Base-by-base conservation (phyloP, 78 protist species). In the Mantamonas sphyraenae region DNA sequence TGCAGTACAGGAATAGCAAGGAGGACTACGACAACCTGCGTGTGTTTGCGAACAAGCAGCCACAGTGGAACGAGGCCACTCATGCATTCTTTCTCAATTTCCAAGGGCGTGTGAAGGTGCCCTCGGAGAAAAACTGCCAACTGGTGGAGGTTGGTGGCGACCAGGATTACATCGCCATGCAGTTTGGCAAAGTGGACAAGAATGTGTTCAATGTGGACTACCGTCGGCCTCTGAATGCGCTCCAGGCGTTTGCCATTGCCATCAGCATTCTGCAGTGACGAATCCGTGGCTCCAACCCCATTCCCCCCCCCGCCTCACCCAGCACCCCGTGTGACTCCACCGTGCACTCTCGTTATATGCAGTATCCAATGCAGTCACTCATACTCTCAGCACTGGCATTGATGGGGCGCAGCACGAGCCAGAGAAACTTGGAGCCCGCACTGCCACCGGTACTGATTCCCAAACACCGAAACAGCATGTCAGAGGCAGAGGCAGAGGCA, bases 91-190 rank as follows among this genome's bases (percentile, higher is more conserved):
- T 83, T 31, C 81, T 88, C 64, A 82, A 88, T 73, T 84, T 84
- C 57, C 14, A 60, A 28, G 87, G 90, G 19, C 71, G 93, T 8
- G 93, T 89, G 34, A 81, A 83, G 45, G n/a, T n/a, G n/a, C n/a
- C n/a, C 57, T 70, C 82, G 16, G 90, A 85, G n/a, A 89, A 89
- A 67, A 89, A 89, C 77, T 89, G 85, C 69, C 93, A 89, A 62
- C 67, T 89, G n/a, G 82, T 79, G n/a, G 2, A 3, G 4, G 8
- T 9, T 0, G 2, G 0, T 8, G 12, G 20, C 19, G 51, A 19
- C 66, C 40, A 31, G n/a, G 74, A 73, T 4, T 4, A 69, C 24
- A 38, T 83, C 14, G 22, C 78, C 7, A 8, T 83, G 74, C 88
- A 83, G 50, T 77, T 83, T 19, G 88, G 88, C 35, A 39, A 71